Evolutionary conservation across 352 stramenopile species (phyloP).

Genomic region (Discostella stelligera): DNA sequence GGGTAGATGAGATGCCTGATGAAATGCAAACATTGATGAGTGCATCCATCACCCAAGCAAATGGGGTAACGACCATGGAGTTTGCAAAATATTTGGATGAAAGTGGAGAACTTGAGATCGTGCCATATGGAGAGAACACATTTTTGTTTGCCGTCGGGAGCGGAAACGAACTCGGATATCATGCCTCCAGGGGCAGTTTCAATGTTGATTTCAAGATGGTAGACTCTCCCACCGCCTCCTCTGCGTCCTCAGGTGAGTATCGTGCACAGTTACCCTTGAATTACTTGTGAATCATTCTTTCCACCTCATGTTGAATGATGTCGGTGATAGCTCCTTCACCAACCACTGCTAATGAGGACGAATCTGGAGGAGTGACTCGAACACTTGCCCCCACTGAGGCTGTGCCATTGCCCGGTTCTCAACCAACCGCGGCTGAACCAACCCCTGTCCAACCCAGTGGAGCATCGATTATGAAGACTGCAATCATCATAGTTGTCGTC

Average conservation of each 20-base stretch:
- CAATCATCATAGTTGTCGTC: neutral
- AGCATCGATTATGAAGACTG: neutral
- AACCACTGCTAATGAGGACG: neutral
- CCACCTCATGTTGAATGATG: neutral
- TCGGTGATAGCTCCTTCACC: neutral
- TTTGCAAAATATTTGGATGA: conserved; percentile 11
- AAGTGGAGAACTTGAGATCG: conserved; percentile 12
- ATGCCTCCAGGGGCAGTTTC: neutral
- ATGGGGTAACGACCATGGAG: conserved; percentile 10
- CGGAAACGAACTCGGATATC: conserved; percentile 1
- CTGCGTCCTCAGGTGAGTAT: neutral
- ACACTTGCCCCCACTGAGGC: neutral
- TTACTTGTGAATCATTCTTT: neutral
- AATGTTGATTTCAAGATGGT: conserved; percentile 11
- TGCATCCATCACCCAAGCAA: conserved; percentile 3
- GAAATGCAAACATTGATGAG: conserved; percentile 32
- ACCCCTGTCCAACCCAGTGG: neutral
- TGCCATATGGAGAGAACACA: neutral
- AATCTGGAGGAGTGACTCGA: neutral
- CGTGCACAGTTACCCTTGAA: neutral
- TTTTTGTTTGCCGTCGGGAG: conserved; percentile 6
- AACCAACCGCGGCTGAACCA: neutral
- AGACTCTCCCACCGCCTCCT: neutral
- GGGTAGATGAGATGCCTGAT: conserved; percentile 7
- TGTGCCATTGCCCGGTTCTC: neutral